These are phyloP conservation scores for Trypanosoma rangeli DNA, from an alignment of 208 protist genomes.

Conservation along the genomic window DNA sequence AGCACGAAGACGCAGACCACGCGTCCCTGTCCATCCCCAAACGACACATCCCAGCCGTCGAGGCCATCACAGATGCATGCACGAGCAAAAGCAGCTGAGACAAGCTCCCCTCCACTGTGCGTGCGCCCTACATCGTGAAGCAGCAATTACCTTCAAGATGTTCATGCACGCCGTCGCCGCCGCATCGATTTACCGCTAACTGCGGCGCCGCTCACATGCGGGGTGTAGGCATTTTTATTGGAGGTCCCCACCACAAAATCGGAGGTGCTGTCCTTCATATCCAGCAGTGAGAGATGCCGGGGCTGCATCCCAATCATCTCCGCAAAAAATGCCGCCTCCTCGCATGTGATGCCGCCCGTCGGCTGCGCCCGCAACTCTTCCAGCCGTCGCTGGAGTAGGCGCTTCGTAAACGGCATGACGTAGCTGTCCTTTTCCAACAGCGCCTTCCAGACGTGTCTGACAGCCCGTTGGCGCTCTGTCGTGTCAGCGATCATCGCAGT, in stretches of 20 bases:
- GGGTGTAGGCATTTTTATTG: constrained; percentile 77
- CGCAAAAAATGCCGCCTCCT: constrained; percentile 40
- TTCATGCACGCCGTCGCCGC: background rate
- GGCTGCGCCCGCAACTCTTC: constrained; percentile 32
- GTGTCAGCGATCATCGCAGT: constrained; percentile 40
- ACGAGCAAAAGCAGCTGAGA: background rate
- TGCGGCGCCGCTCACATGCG: background rate
- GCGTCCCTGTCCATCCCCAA: background rate
- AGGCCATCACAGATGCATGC: background rate
- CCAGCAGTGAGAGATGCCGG: constrained; percentile 69
- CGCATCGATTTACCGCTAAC: background rate
- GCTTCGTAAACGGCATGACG: constrained; percentile 82
- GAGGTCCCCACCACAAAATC: constrained; percentile 80
- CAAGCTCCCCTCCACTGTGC: background rate
- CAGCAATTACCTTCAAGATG: background rate
- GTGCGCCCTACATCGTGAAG: background rate
- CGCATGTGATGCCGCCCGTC: constrained; percentile 13
- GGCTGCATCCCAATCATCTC: constrained; percentile 67
- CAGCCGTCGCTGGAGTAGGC: constrained; percentile 50
- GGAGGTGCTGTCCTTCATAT: constrained; percentile 84
- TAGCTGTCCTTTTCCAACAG: constrained; percentile 70
- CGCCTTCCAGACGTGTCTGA: constrained; percentile 49
- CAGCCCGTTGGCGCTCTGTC: constrained; percentile 29
- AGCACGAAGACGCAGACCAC: background rate
- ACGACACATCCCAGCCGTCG: background rate